Evolutionary conservation across 768 basidiomycete species (phyloP), one percentile per base, ranked within the genome.

Genomic region (Pulveroboletus sp.): DNA sequence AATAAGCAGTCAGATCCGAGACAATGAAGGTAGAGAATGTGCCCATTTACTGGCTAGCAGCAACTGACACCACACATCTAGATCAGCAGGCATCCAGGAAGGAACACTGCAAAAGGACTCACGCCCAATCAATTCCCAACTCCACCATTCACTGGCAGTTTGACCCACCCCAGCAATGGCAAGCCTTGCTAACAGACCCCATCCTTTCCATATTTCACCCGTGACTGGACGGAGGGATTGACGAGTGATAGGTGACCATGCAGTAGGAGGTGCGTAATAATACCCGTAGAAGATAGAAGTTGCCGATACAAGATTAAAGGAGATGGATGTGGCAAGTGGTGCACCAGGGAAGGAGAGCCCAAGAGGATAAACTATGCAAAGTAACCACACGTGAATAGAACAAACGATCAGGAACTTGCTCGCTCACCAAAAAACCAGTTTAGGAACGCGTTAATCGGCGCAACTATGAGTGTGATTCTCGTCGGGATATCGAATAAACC

Each of bases 101-200:
- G 40, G 15, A 32, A 39, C 0, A 14, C 1, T 9, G 9, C 27
- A 39, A 18, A 33, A 18, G n/a, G 6, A 58, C 66, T 57, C 49
- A 68, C 66, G 71, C 21, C 83, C 85, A 30, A 88, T 69, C 6
- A 92, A 76, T 69, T 96, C 93, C 95, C 95, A 95, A 35, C 87
- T 85, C 93, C 94, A 97, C 95, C 94, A 98, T 68, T 96, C 95
- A 4, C 82, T 83, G 1, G 89, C 90, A 4, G 81, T 85, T 66
- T 93, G 91, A 0, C 83, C 48, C 18, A 91, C 81, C 9, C 95
- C 93, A 9, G 89, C 88, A 4, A 94, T 59, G 0, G 94, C 91
- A 0, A 98, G 75, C 38, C 79, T 81, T 6, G 85, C 73, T 37
- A 97, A 66, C 8, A 87, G 68, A 1, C 85, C 81, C 17, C 93